Base-by-base conservation (phyloP, 345 rosid genomes). In the Eucalyptus urophylla region DNA sequence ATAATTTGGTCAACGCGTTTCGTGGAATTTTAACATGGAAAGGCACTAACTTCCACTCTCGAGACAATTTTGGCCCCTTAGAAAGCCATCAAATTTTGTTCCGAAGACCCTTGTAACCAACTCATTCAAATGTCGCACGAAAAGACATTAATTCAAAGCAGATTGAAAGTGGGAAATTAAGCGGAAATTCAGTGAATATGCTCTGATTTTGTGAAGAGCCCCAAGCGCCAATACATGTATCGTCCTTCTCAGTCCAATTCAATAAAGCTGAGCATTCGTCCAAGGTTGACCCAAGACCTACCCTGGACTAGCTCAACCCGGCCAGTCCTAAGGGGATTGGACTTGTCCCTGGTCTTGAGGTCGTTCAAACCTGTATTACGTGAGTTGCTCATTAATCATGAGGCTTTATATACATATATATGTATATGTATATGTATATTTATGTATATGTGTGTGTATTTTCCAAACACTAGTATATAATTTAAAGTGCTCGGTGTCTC, bases 341-440 rank as follows among this genome's bases (percentile, higher is more conserved):
- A 56, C 27, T 56, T 9, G 6, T 24, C 14, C 13, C 29, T 56
- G 0, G 14, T 56, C 62, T 24, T 22, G 29, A 22, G 62, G 62
- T 56, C 3, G 1, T 24, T 56, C 12, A 24, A 56, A 56, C 29
- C 6, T 8, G 1, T 4, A 24, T 24, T 0, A 10, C 3, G 3
- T 56, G 62, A 29, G 62, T 24, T 22, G 62, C 13, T 56, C 5
- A 5, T 56, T 10, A 56, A 56, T 24, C 13, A 22, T 10, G 29
- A 24, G 62, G 13, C 29, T 56, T 53, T 19, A 19, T 19, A 19
- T 51, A 15, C 1, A 50, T 50, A 14, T 1, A 4, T 14, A 3
- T 53, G 4, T 53, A 3, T 53, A 8, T 53, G 2, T 53, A 1
- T 53, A 53, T 19, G 4, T 19, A 19, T 53, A 3, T 53, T 3